Evolutionary conservation across 2,329 filamentous ascomycete genomes (phyloP), one percentile per base, ranked within the genome.

Genomic region (Phyllosticta paracitricarpa): DNA sequence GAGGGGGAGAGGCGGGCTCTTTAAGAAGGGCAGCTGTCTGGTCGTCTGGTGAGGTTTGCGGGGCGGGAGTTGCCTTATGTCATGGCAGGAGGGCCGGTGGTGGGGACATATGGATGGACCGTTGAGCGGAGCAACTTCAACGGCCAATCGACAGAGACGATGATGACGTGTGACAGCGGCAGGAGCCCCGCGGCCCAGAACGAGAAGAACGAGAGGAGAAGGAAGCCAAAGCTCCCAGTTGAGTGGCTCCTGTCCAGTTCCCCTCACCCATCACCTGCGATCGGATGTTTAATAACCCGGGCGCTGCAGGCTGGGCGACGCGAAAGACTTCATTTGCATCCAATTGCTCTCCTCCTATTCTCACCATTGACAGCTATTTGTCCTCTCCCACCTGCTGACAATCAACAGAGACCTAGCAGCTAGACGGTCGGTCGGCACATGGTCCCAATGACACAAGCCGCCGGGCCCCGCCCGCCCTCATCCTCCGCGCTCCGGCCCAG

Each of bases 1-100:
- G 51, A 26, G 48, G 19, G 19, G 59, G 56, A 30, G 22, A 12
- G 53, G 54, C 40, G n/a, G 30, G 19, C 55, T 62, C 58, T 62
- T 58, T 40, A 58, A 55, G 52, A 56, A 58, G 60, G 56, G 51
- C 51, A 30, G 55, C 6, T 8, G 3, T 30, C 33, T 9, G 33
- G 33, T 40, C 33, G 33, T 40, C 33, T 40, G 33, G 33, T 40
- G 33, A 40, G 33, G 33, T 40, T 10, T 7, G 28, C 51, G 51
- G 51, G 51, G 33, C 33, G 10, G 33, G 14, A 40, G 33, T 10
- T 22, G 19, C 19, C 19, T 22, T 40, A 40, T 40, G 33, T 40
- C 33, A 40, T 40, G 33, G 33, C 33, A 35, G 33, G 33, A n/a
- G 33, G 33, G 33, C 5, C 33, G 9, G 14, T 35, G 33, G 33